Evolutionary conservation across 768 basidiomycete genomes (phyloP), one percentile per base, ranked within the genome.

Genomic region (Lactarius hengduanensis): DNA sequence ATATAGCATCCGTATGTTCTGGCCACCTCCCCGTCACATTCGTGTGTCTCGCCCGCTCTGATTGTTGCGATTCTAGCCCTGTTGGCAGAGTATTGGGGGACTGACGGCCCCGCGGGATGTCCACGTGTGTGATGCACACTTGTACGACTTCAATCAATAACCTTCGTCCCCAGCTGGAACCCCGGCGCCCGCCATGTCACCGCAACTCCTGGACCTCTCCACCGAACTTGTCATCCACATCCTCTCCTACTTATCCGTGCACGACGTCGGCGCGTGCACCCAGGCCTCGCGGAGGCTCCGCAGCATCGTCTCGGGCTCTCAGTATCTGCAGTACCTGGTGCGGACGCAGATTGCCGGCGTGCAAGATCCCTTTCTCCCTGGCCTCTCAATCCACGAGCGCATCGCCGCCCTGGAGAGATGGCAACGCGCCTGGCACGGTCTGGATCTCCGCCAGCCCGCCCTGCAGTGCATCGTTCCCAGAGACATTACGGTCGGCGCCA

Each of bases 151-250:
- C 40, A 62, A 40, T 55, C 54, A 55, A 41, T 32, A 41, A 20
- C 20, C 15, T 16, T 50, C 16, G 43, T 43, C 62, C 43, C 59
- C 11, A 45, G 58, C 62, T 22, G 22, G 40, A 62, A 59, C 3
- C 54, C 62, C 57, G 22, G 34, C 66, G 43, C 53, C 58, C 41
- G 43, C 57, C 53, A 67, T 67, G 62, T 55, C 66, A 5, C 66
- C 66, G 2, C 66, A 60, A 20, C 32, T 68, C 64, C 45, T 68
- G 45, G 56, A 68, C 56, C 67, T 68, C 32, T 68, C 67, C 56
- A 40, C 59, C 22, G 67, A 68, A 34, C 64, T 68, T 8, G 57
- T 68, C n/a, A 61, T 66, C 36, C 59, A 68, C 22, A 66, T 68
- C 55, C n/a, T 68, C 20, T 45, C 67, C 15, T n/a, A 61, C 30